Evolutionary conservation across 2,329 filamentous ascomycete genomes (phyloP), one percentile per base, ranked within the genome.

Genomic region (Escovopsis sp.): DNA sequence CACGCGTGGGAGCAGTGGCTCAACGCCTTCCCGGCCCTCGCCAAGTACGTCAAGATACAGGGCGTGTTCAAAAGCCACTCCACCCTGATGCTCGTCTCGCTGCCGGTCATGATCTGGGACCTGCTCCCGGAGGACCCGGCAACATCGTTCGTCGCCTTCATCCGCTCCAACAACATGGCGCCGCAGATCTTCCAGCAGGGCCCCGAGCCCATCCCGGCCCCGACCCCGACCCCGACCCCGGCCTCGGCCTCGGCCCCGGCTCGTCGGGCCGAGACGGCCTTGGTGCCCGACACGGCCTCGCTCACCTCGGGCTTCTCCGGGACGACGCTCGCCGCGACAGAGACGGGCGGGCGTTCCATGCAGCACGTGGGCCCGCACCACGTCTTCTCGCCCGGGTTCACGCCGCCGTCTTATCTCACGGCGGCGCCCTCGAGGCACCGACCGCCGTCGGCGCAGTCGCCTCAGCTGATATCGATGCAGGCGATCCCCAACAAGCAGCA

Each of bases 21-120:
- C 3, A 57, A 62, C 26, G 65, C 62, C 15, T 75, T 77, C 46
- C 73, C 74, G 1, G 68, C 71, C 3, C 59, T 77, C 43, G 73
- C 73, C 36, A 76, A 72, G 49, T 72, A 75, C 47, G 72, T 75
- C 55, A 75, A 75, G 50, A 67, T 78, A 6, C 73, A 78, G 50
- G 73, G 72, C 8, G 66, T 76, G 1, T 78, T 77, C 55, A 75
- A 74, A 51, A 77, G 73, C 40, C 72, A 77, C 49, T 77, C 74
- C 1, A 77, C 70, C 0, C 56, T 77, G 36, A 62, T 78, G 6
- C 55, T 77, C 6, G 56, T 77, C 3, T 77, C 74, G 0, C 61
- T 78, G 53, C 74, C 74, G 0, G 68, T 77, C 10, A 71, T 72
- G 57, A 61, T 77, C 3, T 78, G 74, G 74, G 70, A 77, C 48